Conservation (phyloP, 2,329 filamentous ascomycete species). For the Pezicula carpinea region DNA sequence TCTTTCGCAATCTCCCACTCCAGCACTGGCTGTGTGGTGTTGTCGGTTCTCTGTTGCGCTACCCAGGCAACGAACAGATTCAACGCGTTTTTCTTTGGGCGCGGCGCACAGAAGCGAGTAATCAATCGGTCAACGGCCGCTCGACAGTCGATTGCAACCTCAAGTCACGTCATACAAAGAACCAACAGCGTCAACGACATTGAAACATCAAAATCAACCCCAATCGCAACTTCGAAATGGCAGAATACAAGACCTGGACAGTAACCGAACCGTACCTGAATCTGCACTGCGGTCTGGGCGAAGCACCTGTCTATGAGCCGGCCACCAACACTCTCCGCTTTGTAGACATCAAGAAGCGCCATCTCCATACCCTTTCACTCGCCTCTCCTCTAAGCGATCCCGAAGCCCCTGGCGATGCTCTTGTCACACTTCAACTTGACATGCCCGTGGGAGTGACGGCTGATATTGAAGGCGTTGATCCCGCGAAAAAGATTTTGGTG, state of each 20-base stretch:
- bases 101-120: too few relatives aligned
- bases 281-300: constrained; percentile 62
- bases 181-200: background rate
- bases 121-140: too few relatives aligned
- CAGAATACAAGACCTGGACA: constrained; percentile 38
- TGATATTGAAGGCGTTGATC: constrained; percentile 65
- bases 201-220: constrained; percentile 3
- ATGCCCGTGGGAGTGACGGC: constrained; percentile 63
- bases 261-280: constrained; percentile 49
- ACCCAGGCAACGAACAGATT: too few relatives aligned
- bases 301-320: constrained; percentile 71
- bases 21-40: too few relatives aligned
- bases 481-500: constrained; percentile 63
- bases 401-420: constrained; percentile 15
- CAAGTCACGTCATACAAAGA: background rate
- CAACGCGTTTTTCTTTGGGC: too few relatives aligned
- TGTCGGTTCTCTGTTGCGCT: too few relatives aligned
- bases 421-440: constrained; percentile 41
- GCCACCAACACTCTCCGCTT: constrained; percentile 64
- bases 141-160: background rate
- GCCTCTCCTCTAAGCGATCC: constrained; percentile 43
- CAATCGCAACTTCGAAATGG: constrained; percentile 18
- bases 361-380: constrained; percentile 68
- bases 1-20: too few relatives aligned
- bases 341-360: constrained; percentile 76